Evolutionary conservation across 371 early-diverging fungal species (phyloP).

Genomic region (Paraphysoderma sedebokerense): DNA sequence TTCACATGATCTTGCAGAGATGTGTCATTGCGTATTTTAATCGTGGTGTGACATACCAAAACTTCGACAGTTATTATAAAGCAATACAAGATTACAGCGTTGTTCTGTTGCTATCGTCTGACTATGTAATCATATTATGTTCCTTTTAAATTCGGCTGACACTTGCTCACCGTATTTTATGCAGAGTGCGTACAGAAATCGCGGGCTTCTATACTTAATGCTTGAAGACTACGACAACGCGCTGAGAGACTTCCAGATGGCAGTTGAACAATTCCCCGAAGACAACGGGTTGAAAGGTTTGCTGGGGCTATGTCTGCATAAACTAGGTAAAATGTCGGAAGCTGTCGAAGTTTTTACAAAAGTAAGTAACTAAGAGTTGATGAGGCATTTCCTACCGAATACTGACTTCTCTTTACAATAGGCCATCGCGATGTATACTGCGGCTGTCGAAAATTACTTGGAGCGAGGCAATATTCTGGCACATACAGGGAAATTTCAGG

Average conservation of each 20-base stretch:
- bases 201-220: constrained; percentile 30
- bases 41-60: constrained; percentile 25
- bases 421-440: constrained; percentile 19
- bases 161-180: no score
- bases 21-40: constrained; percentile 26
- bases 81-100: constrained; percentile 31
- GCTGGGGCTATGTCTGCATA: constrained; percentile 22
- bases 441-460: constrained; percentile 16
- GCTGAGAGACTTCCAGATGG: constrained; percentile 19
- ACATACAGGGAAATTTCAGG: constrained; percentile 6
- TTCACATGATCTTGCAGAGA: constrained; percentile 2
- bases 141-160: no score
- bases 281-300: constrained; percentile 19
- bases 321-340: constrained; percentile 16
- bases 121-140: no score
- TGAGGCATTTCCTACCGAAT: no score
- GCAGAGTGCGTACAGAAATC: constrained; percentile 26
- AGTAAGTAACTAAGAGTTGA: constrained; percentile 9
- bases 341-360: constrained; percentile 16
- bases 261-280: constrained; percentile 19
- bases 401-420: no score
- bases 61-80: constrained; percentile 13
- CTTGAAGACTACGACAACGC: constrained; percentile 25
- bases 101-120: constrained; percentile 18
- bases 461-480: constrained; percentile 28